Base-by-base conservation (phyloP, 202 grass and related monocot genomes). In the Saccharum hybrid region DNA sequence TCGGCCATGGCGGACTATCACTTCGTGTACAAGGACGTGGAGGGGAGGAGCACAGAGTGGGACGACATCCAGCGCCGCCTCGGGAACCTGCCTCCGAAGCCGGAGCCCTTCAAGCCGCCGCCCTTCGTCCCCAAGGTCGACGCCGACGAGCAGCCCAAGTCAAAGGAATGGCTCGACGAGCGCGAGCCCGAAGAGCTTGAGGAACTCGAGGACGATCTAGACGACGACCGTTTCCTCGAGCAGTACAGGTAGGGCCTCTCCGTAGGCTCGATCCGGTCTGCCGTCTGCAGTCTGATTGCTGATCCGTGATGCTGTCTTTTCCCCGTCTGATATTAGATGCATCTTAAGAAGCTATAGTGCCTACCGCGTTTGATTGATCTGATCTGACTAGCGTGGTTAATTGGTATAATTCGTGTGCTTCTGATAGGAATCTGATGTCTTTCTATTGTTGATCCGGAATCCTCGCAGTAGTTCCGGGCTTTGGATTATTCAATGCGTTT, bases 11-110 rank as follows among this genome's bases (percentile, higher is more conserved):
- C 89, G 82, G 86, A 98, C 54, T 91, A 96, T 76, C 93, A 94
- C 83, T 96, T 99, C 88, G 96, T 99, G 83, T 99, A 99, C 91
- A 99, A 94, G 91, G 96, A 96, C 78, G 91, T 96, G 64, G 97
- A 99, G 81, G 97, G 97, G 13, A 54, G 84, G n/a, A 99, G 59
- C 69, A 99, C 93, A 37, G 59, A 96, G 84, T 99, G 93, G 93
- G 97, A 96, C 84, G 97, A 99, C 71, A 93, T 99, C 79, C 97
- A 99, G 67, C 91, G 97, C 81, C 90, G 87, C 52, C 90, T 94
- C 33, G 93, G 93, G 22, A 96, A 94, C 79, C 91, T 99, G 7
- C 97, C 97, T 0, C 88, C 94, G 26, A 96, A 99, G 78, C 91
- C 93, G 38, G 84, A 88, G 52, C 75, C 83, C 69, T 92, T 99